Evolutionary conservation across 768 basidiomycete genomes (phyloP).

Genomic region (Hydnomerulius pinastri): DNA sequence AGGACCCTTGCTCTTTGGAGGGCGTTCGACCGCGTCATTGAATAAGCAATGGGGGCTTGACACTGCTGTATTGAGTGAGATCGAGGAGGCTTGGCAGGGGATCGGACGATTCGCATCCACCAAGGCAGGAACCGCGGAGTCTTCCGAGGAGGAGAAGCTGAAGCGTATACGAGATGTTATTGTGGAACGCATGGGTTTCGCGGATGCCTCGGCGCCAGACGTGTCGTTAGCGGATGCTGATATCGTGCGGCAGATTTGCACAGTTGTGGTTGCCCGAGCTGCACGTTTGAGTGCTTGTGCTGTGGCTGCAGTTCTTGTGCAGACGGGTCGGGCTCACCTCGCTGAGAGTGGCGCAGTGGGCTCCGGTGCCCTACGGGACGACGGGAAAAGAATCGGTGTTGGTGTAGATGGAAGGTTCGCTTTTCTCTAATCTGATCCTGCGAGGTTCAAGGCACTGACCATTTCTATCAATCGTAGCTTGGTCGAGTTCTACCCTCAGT

Average conservation of each 20-base stretch:
- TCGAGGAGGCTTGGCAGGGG: conserved; percentile 76
- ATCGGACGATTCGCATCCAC: conserved; percentile 32
- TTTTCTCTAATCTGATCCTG: not conserved
- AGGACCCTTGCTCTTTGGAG: conserved; percentile 73
- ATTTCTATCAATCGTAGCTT: conserved; percentile 48
- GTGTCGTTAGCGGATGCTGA: conserved; percentile 65
- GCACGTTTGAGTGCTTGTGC: conserved; percentile 84
- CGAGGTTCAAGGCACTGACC: not conserved
- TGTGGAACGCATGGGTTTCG: conserved; percentile 60
- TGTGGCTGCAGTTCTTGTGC: conserved; percentile 80
- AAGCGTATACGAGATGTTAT: conserved; percentile 62
- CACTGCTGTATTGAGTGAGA: conserved; percentile 85
- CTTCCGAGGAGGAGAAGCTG: conserved; percentile 36
- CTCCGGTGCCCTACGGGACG: conserved; percentile 23
- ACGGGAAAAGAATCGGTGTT: conserved; percentile 62
- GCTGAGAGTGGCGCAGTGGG: conserved; percentile 33
- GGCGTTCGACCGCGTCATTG: conserved; percentile 66
- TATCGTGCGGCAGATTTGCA: conserved; percentile 80
- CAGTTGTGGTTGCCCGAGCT: conserved; percentile 78
- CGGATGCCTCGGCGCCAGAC: conserved; percentile 38
- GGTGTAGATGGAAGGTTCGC: conserved; percentile 92
- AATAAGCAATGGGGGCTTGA: conserved; percentile 96
- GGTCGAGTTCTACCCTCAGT: conserved; percentile 90
- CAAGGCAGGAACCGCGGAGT: conserved; percentile 7
- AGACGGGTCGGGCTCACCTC: conserved; percentile 70